phyloP scores from a whole-genome alignment of 306 rosid genomes.

The Astragalus membranaceus region DNA sequence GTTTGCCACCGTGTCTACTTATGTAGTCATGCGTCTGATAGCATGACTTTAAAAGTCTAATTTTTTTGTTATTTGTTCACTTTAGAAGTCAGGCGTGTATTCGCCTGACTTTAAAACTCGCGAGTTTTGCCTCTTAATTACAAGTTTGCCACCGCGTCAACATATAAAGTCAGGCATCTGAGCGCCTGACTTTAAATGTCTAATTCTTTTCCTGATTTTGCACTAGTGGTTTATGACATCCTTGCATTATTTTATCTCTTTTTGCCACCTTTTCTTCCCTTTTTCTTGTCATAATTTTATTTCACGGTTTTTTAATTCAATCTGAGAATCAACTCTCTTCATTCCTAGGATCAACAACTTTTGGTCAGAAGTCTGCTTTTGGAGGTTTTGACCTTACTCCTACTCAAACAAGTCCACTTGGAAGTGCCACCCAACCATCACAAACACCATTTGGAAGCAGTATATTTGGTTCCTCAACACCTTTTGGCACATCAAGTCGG shows the following conservation, averaged over 20 bases:
- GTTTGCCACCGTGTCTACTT: too few relatives aligned
- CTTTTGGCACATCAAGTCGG: constrained; percentile 64
- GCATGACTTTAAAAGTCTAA: too few relatives aligned
- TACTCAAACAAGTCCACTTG: constrained; percentile 72
- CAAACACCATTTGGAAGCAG: constrained; percentile 86
- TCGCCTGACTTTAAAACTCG: too few relatives aligned
- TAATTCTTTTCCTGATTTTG: too few relatives aligned
- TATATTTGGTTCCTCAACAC: constrained; percentile 74
- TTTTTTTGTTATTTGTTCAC: too few relatives aligned
- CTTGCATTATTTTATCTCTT: background rate
- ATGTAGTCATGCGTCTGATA: too few relatives aligned
- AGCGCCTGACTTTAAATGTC: too few relatives aligned
- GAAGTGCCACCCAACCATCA: constrained; percentile 61
- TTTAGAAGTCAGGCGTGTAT: too few relatives aligned
- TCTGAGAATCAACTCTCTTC: constrained; percentile 19
- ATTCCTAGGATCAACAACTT: constrained; percentile 53
- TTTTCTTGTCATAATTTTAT: background rate
- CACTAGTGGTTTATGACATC: background rate
- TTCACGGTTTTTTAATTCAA: constrained; percentile 1
- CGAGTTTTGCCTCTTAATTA: too few relatives aligned
- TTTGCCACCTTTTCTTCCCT: background rate
- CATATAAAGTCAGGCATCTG: too few relatives aligned
- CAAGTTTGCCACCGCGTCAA: too few relatives aligned
- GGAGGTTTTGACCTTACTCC: constrained; percentile 77
- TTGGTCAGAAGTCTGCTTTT: constrained; percentile 79